Conservation (phyloP, 306 rosid species). For the Dryas alaskensis region DNA sequence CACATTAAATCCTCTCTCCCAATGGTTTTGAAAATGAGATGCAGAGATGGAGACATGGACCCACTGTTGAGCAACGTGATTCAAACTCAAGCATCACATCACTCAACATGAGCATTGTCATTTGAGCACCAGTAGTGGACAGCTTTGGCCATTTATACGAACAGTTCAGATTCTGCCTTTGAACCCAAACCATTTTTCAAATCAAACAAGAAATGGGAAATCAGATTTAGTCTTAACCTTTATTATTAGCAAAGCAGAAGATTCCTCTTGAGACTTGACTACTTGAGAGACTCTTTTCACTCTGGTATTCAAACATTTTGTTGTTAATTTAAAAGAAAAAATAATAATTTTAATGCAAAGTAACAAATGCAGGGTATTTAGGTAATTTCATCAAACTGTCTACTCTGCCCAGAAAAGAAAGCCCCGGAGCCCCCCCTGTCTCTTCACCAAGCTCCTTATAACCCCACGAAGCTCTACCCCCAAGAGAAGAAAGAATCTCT, state of each 20-base stretch:
- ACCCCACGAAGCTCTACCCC: conserved; percentile 51
- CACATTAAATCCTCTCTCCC: too few relatives aligned
- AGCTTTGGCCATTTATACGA: background rate
- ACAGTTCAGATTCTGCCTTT: background rate
- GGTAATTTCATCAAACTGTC: conserved; percentile 15
- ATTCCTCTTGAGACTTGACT: background rate
- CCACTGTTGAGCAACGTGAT: background rate
- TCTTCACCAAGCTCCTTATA: conserved; percentile 47
- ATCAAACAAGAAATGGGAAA: background rate
- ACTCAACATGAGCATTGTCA: background rate
- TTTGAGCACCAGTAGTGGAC: background rate
- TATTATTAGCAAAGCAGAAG: background rate
- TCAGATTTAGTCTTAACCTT: background rate
- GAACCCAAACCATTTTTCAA: background rate
- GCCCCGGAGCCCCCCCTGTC: conserved; percentile 31
- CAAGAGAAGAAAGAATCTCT: conserved; percentile 43
- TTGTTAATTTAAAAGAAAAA: background rate
- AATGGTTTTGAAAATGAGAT: background rate
- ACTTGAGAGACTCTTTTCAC: too few relatives aligned
- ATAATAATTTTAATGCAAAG: background rate
- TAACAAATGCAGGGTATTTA: conserved; percentile 3
- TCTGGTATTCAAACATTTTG: background rate
- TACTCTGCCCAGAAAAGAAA: conserved; percentile 9
- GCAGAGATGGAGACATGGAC: too few relatives aligned
- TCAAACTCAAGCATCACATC: background rate